phyloP scores from a whole-genome alignment of 768 basidiomycete genomes.

The Galerina sulciceps region DNA sequence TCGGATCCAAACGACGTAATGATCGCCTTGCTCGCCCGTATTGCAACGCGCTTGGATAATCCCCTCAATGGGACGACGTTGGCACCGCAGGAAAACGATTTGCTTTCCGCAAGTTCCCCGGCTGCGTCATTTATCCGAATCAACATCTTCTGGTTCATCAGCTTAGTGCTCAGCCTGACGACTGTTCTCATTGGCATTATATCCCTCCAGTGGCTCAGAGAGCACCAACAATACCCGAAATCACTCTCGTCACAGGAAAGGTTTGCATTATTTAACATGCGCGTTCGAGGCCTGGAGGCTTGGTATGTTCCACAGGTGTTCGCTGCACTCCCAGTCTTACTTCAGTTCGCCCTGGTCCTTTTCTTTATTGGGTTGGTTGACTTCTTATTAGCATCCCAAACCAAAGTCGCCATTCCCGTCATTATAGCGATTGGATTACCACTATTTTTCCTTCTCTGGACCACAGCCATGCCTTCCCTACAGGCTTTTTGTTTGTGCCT shows the following conservation, averaged over 20 bases:
- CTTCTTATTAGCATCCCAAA: neutral
- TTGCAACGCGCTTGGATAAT: neutral
- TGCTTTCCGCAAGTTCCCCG: neutral
- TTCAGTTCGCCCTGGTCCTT: constrained; percentile 4
- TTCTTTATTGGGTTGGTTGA: constrained; percentile 1
- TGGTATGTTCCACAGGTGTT: constrained; percentile 9
- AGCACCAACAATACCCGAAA: constrained; percentile 1
- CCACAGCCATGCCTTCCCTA: neutral
- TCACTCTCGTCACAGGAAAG: neutral
- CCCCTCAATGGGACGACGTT: neutral
- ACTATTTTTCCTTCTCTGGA: neutral
- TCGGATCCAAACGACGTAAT: constrained; percentile 17
- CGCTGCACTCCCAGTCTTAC: neutral
- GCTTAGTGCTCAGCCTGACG: constrained; percentile 22
- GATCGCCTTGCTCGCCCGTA: constrained; percentile 12
- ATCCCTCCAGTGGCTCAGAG: constrained; percentile 16
- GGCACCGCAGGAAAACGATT: neutral
- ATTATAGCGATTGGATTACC: neutral
- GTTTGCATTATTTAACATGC: constrained; percentile 6
- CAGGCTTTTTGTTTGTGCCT: neutral
- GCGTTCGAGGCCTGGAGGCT: neutral
- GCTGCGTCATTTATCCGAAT: neutral
- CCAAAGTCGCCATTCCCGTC: neutral
- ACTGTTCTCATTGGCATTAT: constrained; percentile 23
- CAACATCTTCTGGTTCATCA: constrained; percentile 29